Evolutionary conservation across 345 rosid genomes (phyloP).

Genomic region (Gossypium ekmanianum): DNA sequence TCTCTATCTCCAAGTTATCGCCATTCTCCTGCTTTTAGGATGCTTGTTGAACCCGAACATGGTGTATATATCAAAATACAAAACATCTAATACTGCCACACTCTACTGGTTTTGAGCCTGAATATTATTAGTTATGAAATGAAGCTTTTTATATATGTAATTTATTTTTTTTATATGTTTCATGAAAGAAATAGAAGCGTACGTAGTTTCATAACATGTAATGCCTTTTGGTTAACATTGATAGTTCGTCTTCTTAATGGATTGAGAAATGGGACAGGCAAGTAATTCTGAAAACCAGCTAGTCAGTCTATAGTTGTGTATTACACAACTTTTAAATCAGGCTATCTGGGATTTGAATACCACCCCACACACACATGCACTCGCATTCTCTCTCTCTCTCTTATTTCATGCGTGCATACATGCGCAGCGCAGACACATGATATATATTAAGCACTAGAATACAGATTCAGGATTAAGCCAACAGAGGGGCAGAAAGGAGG

Average conservation of each 20-base stretch:
- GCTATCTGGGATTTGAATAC: no score
- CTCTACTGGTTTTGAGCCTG: neutral
- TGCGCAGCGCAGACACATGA: neutral
- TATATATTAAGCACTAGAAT: neutral
- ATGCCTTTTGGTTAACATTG: neutral
- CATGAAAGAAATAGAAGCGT: neutral
- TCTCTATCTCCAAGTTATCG: conserved; percentile 57
- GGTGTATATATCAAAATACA: conserved; percentile 48
- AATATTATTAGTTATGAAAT: neutral
- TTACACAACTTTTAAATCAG: no score
- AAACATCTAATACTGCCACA: conserved; percentile 14
- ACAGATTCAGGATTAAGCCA: neutral
- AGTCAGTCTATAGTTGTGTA: no score
- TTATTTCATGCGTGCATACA: no score
- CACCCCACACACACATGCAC: no score
- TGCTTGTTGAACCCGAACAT: conserved; percentile 72
- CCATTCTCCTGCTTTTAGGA: conserved; percentile 60
- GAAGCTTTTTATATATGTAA: neutral
- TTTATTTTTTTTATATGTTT: neutral
- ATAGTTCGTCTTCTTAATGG: neutral
- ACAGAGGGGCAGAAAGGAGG: neutral
- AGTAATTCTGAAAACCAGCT: no score
- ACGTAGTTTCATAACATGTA: neutral
- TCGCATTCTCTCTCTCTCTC: no score
- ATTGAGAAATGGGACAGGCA: neutral